These are phyloP conservation scores for Termitomyces sp. DNA, from an alignment of 768 basidiomycete species.

Conservation along the genomic window DNA sequence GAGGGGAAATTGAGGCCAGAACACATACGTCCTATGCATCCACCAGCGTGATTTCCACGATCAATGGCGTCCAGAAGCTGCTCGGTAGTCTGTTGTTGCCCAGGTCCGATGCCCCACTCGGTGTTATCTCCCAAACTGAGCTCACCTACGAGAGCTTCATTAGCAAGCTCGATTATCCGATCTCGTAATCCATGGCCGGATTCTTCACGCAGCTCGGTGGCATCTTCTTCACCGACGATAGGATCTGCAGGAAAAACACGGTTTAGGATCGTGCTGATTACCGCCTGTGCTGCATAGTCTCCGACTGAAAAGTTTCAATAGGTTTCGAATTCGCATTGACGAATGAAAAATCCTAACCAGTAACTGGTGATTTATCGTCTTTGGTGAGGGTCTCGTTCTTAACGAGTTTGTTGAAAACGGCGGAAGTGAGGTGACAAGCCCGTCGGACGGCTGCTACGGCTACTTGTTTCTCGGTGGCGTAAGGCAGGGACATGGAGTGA, in stretches of 20 bases:
- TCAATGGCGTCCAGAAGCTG: conserved; percentile 86
- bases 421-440: conserved; percentile 77
- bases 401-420: conserved; percentile 82
- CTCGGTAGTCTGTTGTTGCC: conserved; percentile 41
- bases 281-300: conserved; percentile 90
- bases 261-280: conserved; percentile 77
- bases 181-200: conserved; percentile 40
- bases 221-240: conserved; percentile 95
- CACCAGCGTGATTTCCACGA: conserved; percentile 71
- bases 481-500: conserved; percentile 47
- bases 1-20: not conserved
- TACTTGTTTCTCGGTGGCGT: conserved; percentile 68
- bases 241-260: conserved; percentile 78
- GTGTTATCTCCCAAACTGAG: conserved; percentile 51
- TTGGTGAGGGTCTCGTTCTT: conserved; percentile 85
- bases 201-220: conserved; percentile 62
- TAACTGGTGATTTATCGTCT: conserved; percentile 89
- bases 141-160: conserved; percentile 61
- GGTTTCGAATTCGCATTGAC: not conserved
- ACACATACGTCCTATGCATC: conserved; percentile 62
- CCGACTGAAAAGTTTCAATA: conserved; percentile 51
- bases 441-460: conserved; percentile 84
- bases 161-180: conserved; percentile 77
- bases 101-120: conserved; percentile 71
- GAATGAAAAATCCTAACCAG: conserved; percentile 41